Base-by-base conservation (phyloP, 345 rosid genomes). In the Reutealis trisperma region DNA sequence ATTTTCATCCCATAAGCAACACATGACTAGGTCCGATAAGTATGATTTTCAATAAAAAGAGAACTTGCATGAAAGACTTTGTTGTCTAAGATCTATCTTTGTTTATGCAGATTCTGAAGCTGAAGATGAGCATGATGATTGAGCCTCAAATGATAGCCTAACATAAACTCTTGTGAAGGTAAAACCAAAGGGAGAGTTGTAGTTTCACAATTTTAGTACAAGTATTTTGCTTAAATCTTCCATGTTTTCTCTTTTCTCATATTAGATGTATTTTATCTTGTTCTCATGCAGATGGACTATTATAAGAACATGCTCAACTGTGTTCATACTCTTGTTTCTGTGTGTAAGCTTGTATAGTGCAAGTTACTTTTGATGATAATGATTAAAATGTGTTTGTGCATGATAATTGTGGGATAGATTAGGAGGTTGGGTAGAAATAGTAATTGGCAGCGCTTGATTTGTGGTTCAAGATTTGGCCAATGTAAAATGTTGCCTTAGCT, bases 51-150 rank as follows among this genome's bases (percentile, higher is more conserved):
- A 2, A 25, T 55, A 44, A 67, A 19, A 64, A 22, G 7, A 44
- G 34, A 30, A 4, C 19, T 41, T 12, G 22, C 1, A 3, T 34
- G 67, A 24, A 58, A 21, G 66, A 34, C 41, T 37, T 75, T 11
- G 41, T 37, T 37, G 41, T 5, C 41, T 58, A 1, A 21, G 18
- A 3, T 52, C 42, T 27, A 49, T 15, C 21, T 18, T 55, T 71
- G 61, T 34, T 71, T 78, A 59, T 71, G 87, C 91, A 94, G 98
- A 94, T 84, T 93, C 98, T 13, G 98, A 94, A 81, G 87, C 81
- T 63, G 98, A 94, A 24, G 89, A 84, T 63, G 97, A 88, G 61
- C 98, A 93, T 55, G 89, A 90, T 71, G 94, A 94, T 85, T 94
- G 83, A 92, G 59, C 57, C 60, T 67, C 58, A 67, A 15, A 57